Conservation (phyloP, 1,139 yeast genomes). For the Taphrina communis region DNA sequence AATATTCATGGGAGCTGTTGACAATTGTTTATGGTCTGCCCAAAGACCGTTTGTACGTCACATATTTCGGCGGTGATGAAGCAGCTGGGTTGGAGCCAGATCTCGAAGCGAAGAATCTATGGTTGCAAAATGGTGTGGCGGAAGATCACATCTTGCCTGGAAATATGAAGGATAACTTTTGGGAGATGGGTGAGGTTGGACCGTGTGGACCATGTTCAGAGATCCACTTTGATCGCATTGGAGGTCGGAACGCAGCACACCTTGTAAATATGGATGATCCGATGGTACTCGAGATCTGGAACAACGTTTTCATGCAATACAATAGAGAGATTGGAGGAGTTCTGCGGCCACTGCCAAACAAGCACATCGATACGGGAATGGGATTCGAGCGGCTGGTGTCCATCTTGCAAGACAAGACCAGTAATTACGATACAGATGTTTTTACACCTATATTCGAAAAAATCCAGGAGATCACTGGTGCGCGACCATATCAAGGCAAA, state of each 20-base stretch:
- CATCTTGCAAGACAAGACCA: conserved; percentile 82
- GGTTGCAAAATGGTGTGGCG: conserved; percentile 86
- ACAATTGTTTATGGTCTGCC: conserved; percentile 82
- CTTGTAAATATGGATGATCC: conserved; percentile 97
- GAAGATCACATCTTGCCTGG: conserved; percentile 95
- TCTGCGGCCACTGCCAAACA: conserved; percentile 81
- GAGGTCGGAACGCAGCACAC: conserved; percentile 91
- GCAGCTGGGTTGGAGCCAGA: conserved; percentile 87
- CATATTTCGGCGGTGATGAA: conserved; percentile 93
- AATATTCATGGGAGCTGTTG: conserved; percentile 86
- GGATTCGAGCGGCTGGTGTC: conserved; percentile 98
- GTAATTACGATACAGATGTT: conserved; percentile 97
- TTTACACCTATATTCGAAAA: conserved; percentile 82
- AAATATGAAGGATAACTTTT: conserved; percentile 84
- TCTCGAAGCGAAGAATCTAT: conserved; percentile 84
- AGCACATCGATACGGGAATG: conserved; percentile 97
- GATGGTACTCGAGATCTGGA: conserved; percentile 96
- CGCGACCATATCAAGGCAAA: conserved; percentile 85
- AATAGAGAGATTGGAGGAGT: conserved; percentile 91
- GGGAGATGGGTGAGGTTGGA: conserved; percentile 99
- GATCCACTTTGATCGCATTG: conserved; percentile 95
- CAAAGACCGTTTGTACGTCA: conserved; percentile 81
- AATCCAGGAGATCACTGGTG: conserved; percentile 92
- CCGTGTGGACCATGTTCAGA: conserved; percentile 99
- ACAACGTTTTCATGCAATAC: conserved; percentile 92